phyloP scores from a whole-genome alignment of 441 rosid genomes.

The Populus hybrid region DNA sequence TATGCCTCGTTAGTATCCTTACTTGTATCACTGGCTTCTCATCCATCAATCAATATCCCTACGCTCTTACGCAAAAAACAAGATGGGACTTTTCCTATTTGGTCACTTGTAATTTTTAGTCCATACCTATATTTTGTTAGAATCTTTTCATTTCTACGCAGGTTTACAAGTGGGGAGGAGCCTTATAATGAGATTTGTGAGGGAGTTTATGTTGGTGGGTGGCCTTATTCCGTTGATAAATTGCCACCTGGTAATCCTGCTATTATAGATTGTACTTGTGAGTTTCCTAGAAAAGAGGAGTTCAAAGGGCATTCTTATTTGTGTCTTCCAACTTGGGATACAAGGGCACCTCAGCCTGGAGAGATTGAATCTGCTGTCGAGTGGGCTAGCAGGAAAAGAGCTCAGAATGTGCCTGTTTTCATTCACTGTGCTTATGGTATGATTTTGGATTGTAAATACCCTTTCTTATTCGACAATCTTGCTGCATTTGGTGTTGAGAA shows the following conservation, averaged over 20 bases:
- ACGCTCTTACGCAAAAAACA: constrained; percentile 52
- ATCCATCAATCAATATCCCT: constrained; percentile 55
- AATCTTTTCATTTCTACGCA: constrained; percentile 39
- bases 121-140: constrained; percentile 54
- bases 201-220: constrained; percentile 65
- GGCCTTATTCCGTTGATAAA: constrained; percentile 46
- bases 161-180: constrained; percentile 48
- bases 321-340: constrained; percentile 74
- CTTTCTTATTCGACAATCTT: background rate
- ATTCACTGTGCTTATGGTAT: constrained; percentile 77
- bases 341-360: constrained; percentile 59
- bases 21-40: constrained; percentile 53
- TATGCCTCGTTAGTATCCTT: constrained; percentile 48
- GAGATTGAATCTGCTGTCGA: constrained; percentile 70
- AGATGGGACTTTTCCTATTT: constrained; percentile 63
- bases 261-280: constrained; percentile 68
- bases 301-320: constrained; percentile 47
- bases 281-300: constrained; percentile 48
- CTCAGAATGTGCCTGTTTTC: constrained; percentile 50
- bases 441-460: constrained; percentile 39
- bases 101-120: constrained; percentile 50
- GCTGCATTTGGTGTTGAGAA: background rate
- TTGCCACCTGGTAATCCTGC: constrained; percentile 76
- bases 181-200: constrained; percentile 49
- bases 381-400: constrained; percentile 68